Conservation (phyloP, 1,284 basidiomycete species). For the Xerocomus minutiporus region DNA sequence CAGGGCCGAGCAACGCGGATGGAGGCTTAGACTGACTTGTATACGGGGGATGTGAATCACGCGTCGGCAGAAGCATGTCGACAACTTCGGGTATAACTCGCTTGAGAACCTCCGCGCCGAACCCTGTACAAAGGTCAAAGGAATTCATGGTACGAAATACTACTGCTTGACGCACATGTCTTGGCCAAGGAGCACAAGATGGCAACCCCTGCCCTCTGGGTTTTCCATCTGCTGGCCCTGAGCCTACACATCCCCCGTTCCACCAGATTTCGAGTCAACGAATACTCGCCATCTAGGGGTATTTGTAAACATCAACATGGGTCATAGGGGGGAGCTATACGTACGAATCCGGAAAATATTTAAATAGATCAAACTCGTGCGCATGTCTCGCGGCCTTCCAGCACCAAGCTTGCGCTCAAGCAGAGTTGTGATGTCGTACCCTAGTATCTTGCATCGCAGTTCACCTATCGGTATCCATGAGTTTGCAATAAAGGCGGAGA, state of each 20-base stretch:
- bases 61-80: conserved; percentile 10
- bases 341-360: conserved; percentile 12
- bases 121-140: conserved; percentile 1
- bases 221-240: conserved; percentile 7
- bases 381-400: conserved; percentile 8
- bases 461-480: background rate
- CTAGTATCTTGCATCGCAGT: conserved; percentile 6
- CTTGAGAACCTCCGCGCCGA: conserved; percentile 10
- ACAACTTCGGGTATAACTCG: conserved; percentile 8
- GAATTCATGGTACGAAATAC: background rate
- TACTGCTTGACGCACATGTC: conserved; percentile 7
- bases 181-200: conserved; percentile 14
- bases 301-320: background rate
- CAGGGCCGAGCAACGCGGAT: conserved; percentile 10
- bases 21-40: conserved; percentile 4
- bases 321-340: background rate
- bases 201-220: conserved; percentile 8
- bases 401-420: conserved; percentile 12
- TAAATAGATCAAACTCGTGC: conserved; percentile 12
- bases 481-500: background rate
- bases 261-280: conserved; percentile 10
- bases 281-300: conserved; percentile 9
- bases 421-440: conserved; percentile 8
- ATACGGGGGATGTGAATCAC: background rate
- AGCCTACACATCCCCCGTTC: conserved; percentile 11